These are phyloP conservation scores for Aspergillus carbonarius DNA, from an alignment of 2,329 filamentous ascomycete species.

Conservation along the genomic window DNA sequence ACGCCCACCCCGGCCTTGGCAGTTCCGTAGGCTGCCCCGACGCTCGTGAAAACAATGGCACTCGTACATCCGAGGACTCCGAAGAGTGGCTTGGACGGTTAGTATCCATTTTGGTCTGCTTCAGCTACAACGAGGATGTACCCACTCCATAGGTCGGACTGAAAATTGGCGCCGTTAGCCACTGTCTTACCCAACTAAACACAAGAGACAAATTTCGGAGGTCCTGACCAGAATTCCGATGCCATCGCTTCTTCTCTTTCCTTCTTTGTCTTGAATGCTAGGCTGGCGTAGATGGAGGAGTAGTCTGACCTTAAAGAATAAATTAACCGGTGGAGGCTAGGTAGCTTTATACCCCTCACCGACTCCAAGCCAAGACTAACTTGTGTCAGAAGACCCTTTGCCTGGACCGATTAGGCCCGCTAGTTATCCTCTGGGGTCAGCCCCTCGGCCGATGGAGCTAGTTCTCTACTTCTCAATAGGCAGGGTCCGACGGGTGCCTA, in stretches of 20 bases:
- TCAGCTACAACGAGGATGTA: no score
- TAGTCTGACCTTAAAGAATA: neutral
- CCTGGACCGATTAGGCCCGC: neutral
- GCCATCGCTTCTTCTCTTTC: neutral
- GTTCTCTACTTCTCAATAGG: neutral
- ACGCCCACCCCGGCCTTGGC: slow-evolving; percentile 99
- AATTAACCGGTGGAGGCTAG: neutral
- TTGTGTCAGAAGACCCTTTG: neutral
- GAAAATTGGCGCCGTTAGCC: neutral
- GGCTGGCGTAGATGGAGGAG: neutral
- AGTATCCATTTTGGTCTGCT: neutral
- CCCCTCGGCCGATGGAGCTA: neutral
- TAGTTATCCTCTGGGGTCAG: neutral
- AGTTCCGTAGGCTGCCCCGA: slow-evolving; percentile 96
- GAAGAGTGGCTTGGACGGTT: slow-evolving; percentile 71
- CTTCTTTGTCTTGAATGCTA: neutral
- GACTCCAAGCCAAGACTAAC: neutral
- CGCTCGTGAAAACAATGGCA: slow-evolving; percentile 94
- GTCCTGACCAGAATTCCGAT: neutral
- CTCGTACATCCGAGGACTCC: slow-evolving; percentile 95
- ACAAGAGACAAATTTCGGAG: neutral
- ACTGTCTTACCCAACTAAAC: no score
- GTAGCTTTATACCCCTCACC: neutral
- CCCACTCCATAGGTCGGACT: neutral
- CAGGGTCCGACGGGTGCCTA: neutral